phyloP scores from a whole-genome alignment of 257 asterid species.

The Penstemon davidsonii region DNA sequence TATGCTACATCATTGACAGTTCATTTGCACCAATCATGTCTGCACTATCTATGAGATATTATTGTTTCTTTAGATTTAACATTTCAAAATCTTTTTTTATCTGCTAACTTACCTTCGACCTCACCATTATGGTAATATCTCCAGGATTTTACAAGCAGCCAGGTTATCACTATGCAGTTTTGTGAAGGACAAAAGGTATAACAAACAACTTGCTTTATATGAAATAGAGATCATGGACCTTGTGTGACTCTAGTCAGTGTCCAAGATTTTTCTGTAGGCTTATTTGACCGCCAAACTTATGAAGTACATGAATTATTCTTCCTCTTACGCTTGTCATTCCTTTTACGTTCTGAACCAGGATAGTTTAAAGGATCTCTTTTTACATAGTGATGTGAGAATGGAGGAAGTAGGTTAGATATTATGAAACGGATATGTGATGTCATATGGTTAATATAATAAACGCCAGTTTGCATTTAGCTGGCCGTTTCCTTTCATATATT shows the following conservation, averaged over 20 bases:
- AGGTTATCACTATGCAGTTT: constrained; percentile 88
- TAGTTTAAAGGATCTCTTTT: background rate
- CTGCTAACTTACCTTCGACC: constrained; percentile 19
- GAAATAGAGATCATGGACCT: constrained; percentile 17
- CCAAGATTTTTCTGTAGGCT: constrained; percentile 12
- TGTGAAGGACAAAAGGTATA: constrained; percentile 82
- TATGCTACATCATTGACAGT: constrained; percentile 39
- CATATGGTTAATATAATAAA: background rate
- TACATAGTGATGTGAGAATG: background rate
- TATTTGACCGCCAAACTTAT: constrained; percentile 1
- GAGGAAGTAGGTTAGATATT: background rate
- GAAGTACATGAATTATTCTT: background rate
- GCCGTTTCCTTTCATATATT: background rate
- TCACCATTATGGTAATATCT: constrained; percentile 25
- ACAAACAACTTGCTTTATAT: constrained; percentile 22
- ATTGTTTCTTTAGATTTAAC: constrained; percentile 10
- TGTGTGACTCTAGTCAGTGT: constrained; percentile 1
- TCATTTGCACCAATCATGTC: constrained; percentile 14
- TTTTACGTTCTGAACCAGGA: constrained; percentile 10
- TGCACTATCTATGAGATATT: constrained; percentile 11
- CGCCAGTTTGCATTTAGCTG: background rate
- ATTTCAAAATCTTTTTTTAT: background rate
- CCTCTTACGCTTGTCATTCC: background rate
- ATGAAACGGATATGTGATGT: background rate
- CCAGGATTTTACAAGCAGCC: constrained; percentile 80